Percentiles rank a stretch among this genome's conserved stretches.
phyloP scores from a whole-genome alignment of 805 yeast species.

The Kuraishia borneana region DNA sequence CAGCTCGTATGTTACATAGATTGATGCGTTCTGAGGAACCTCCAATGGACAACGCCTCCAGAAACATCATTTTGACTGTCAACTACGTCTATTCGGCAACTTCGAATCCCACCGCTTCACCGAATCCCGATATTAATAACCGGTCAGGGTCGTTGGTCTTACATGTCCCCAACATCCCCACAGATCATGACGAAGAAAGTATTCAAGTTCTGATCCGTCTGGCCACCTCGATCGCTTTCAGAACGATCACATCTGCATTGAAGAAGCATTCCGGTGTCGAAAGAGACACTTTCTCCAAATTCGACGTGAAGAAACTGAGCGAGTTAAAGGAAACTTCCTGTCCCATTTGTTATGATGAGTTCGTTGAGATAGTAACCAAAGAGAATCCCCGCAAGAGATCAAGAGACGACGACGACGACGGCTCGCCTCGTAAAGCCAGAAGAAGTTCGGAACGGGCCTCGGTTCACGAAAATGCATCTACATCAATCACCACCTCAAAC shows the following conservation, averaged over 20 bases:
- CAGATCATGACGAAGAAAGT: constrained; percentile 46
- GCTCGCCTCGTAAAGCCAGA: constrained; percentile 6
- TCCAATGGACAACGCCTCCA: not conserved
- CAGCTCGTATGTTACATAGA: not conserved
- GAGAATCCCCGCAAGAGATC: constrained; percentile 7
- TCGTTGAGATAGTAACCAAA: constrained; percentile 17
- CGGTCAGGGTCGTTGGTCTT: constrained; percentile 49
- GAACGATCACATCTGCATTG: constrained; percentile 43
- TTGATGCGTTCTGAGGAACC: not conserved
- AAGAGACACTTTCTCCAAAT: constrained; percentile 36
- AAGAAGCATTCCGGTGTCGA: constrained; percentile 42
- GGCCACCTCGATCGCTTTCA: constrained; percentile 61
- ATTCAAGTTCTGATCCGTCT: constrained; percentile 50
- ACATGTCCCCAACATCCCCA: constrained; percentile 56
- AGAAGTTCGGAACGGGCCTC: not conserved
- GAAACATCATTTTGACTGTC: constrained; percentile 28
- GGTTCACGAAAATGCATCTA: not conserved
- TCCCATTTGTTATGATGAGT: constrained; percentile 55
- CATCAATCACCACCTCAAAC: too few species aligned
- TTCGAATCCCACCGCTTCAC: constrained; percentile 11
- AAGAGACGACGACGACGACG: constrained; percentile 11
- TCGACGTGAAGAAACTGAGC: constrained; percentile 24
- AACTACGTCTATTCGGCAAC: constrained; percentile 20
- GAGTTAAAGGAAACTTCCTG: constrained; percentile 28
- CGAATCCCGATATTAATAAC: constrained; percentile 8